Percentiles rank a stretch among this genome's conserved stretches.
phyloP scores from a whole-genome alignment of 768 basidiomycete genomes.

The Trametes cinnabarina region DNA sequence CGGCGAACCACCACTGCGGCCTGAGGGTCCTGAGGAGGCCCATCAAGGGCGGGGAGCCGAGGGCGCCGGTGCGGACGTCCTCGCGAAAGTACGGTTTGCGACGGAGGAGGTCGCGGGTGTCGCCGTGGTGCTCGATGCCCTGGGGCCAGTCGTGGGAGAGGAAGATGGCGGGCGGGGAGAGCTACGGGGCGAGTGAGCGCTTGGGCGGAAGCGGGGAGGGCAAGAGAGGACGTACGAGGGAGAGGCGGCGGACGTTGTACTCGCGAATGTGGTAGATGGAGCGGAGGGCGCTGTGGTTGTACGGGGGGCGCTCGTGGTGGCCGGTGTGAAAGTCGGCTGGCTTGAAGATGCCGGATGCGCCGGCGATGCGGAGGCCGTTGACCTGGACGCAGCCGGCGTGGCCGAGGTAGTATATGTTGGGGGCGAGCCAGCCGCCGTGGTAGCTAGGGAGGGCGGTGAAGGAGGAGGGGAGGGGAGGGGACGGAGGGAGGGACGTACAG shows the following conservation, averaged over 20 bases:
- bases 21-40: constrained; percentile 67
- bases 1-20: constrained; percentile 90
- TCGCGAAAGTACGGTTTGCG: constrained; percentile 75
- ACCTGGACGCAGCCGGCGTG: constrained; percentile 86
- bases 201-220: not conserved
- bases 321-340: constrained; percentile 69
- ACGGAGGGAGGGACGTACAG: constrained; percentile 48
- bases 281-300: constrained; percentile 64
- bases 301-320: constrained; percentile 81
- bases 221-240: constrained; percentile 46
- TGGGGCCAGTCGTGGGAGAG: constrained; percentile 98
- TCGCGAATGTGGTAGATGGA: constrained; percentile 91
- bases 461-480: not conserved
- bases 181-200: constrained; percentile 31
- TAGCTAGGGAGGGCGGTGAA: constrained; percentile 50
- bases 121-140: constrained; percentile 78
- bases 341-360: constrained; percentile 92
- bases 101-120: constrained; percentile 60
- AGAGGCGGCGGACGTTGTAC: constrained; percentile 76
- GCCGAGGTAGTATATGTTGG: constrained; percentile 95
- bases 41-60: constrained; percentile 88
- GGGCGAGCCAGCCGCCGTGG: constrained; percentile 95
- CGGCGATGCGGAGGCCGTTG: constrained; percentile 85
- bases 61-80: constrained; percentile 63
- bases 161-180: constrained; percentile 69